Evolutionary conservation across 805 yeast species (phyloP).

Genomic region (Ogataea neopini): DNA sequence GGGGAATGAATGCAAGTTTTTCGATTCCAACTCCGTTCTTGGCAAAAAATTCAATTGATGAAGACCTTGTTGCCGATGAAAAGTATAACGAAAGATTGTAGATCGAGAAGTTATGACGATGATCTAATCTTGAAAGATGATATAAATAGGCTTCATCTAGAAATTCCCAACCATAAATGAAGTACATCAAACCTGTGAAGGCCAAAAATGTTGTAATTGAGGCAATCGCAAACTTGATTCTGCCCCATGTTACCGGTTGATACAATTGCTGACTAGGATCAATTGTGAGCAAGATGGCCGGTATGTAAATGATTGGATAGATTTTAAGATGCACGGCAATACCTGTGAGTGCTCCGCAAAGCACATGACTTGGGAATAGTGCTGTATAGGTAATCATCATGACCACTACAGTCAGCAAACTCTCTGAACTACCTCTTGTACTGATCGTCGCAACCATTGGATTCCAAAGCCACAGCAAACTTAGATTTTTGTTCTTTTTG

Average conservation of each 20-base stretch:
- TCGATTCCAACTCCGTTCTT: conserved; percentile 23
- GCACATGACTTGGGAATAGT: conserved; percentile 32
- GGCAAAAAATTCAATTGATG: conserved; percentile 16
- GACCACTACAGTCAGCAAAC: conserved; percentile 77
- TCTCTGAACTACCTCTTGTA: conserved; percentile 92
- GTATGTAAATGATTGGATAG: conserved; percentile 87
- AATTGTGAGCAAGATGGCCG: conserved; percentile 55
- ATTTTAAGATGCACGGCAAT: conserved; percentile 85
- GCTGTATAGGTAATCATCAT: conserved; percentile 56
- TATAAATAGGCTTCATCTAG: conserved; percentile 77
- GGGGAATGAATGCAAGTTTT: conserved; percentile 80
- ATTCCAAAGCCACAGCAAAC: conserved; percentile 75
- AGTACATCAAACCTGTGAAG: conserved; percentile 62
- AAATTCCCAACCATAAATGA: conserved; percentile 71
- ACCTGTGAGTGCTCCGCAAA: conserved; percentile 61
- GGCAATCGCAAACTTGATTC: conserved; percentile 44
- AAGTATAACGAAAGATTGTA: conserved; percentile 76
- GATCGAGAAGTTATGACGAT: conserved; percentile 90
- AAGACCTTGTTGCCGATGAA: conserved; percentile 43
- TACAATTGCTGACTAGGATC: conserved; percentile 34
- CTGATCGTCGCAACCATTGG: conserved; percentile 95
- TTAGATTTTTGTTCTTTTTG: conserved; percentile 15
- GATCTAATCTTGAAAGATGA: conserved; percentile 83
- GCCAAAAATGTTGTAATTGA: conserved; percentile 44
- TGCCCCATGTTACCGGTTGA: conserved; percentile 42